Conservation (phyloP, 495 filamentous ascomycete genomes). For the Monascus purpureus region DNA sequence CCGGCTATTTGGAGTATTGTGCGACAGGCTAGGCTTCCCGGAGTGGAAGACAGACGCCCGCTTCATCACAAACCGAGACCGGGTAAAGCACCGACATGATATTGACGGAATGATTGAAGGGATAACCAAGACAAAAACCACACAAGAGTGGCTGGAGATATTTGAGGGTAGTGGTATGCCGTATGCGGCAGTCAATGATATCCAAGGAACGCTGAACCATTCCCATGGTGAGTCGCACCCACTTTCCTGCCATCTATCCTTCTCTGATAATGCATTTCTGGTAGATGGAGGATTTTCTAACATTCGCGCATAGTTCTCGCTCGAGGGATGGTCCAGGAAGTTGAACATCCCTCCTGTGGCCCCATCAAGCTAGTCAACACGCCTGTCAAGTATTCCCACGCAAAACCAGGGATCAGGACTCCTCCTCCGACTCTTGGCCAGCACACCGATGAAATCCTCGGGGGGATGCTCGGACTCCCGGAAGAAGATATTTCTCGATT, state of each 20-base stretch:
- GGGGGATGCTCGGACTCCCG: conserved; percentile 48
- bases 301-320: conserved; percentile 44
- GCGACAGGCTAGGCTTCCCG: conserved; percentile 58
- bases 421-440: conserved; percentile 80
- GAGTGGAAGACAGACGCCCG: conserved; percentile 67
- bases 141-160: conserved; percentile 74
- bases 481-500: conserved; percentile 46
- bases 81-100: conserved; percentile 63
- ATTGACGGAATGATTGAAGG: conserved; percentile 67
- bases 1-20: conserved; percentile 74
- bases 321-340: conserved; percentile 73
- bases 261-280: too few relatives aligned
- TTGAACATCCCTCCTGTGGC: conserved; percentile 73
- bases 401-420: conserved; percentile 59
- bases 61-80: conserved; percentile 65
- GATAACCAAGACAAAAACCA: conserved; percentile 64
- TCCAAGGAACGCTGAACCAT: conserved; percentile 71
- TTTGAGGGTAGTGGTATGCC: conserved; percentile 88
- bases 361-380: conserved; percentile 83
- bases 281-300: too few relatives aligned
- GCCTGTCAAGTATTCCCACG: conserved; percentile 88
- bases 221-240: conserved; percentile 44
- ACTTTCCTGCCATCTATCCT: too few relatives aligned
- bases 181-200: conserved; percentile 89
- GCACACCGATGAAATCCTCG: conserved; percentile 79